These are phyloP conservation scores for Ajuga chamaepitys DNA, from an alignment of 257 asterid species.

Conservation along the genomic window DNA sequence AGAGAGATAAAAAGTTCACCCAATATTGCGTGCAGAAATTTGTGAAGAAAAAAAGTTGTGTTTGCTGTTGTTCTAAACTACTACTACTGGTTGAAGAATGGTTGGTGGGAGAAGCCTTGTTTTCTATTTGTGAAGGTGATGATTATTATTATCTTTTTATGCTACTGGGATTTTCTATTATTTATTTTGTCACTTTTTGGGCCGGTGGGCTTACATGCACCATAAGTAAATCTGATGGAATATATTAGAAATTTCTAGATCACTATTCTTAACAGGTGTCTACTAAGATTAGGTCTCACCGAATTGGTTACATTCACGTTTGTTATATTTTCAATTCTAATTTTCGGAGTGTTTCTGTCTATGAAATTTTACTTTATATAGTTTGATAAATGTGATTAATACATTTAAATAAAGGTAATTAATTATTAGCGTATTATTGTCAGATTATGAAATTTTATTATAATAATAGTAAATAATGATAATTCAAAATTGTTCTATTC, in stretches of 20 bases:
- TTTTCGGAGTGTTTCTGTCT: no score
- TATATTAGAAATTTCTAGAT: not conserved
- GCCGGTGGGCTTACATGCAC: slow-evolving; percentile 12
- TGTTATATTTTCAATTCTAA: no score
- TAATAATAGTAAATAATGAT: no score
- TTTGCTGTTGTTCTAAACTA: not conserved
- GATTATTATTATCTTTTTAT: not conserved
- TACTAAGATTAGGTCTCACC: no score
- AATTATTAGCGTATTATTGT: no score
- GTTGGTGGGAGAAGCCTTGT: slow-evolving; percentile 7
- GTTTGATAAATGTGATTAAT: no score
- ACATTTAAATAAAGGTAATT: no score
- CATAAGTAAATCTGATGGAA: slow-evolving; percentile 2
- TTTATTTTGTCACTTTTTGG: not conserved
- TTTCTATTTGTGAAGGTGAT: slow-evolving; percentile 25
- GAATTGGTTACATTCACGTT: no score
- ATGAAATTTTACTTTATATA: no score
- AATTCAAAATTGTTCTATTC: no score
- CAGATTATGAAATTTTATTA: no score
- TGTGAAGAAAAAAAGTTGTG: not conserved
- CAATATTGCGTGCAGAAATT: not conserved
- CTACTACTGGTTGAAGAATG: slow-evolving; percentile 7
- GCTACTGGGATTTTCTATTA: slow-evolving; percentile 1
- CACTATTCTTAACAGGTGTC: no score
- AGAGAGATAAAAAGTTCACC: slow-evolving; percentile 1